Evolutionary conservation across 2,329 filamentous ascomycete species (phyloP).

Genomic region (Sporothrix schenckii): DNA sequence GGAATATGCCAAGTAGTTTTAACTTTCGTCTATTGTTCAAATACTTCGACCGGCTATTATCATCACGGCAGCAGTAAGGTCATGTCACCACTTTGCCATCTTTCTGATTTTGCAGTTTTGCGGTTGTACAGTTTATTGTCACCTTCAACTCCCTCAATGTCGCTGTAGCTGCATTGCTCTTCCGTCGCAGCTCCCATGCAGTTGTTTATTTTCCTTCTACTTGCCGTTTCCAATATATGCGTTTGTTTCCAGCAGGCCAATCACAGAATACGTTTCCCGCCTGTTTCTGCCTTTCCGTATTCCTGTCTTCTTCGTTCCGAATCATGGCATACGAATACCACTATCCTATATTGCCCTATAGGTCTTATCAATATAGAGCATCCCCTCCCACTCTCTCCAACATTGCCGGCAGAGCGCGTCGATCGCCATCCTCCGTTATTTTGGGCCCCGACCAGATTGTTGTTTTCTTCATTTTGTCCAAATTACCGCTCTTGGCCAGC

Average conservation of each 20-base stretch:
- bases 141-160: not conserved
- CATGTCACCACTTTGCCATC: not conserved
- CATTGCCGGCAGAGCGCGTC: constrained; percentile 2
- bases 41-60: constrained; percentile 1
- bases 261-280: constrained; percentile 20
- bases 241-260: not conserved
- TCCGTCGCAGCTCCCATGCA: not conserved
- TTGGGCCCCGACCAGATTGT: not conserved
- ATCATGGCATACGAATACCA: not conserved
- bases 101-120: not conserved
- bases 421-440: constrained; percentile 2
- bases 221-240: constrained; percentile 9
- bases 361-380: not conserved
- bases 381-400: not conserved
- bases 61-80: not conserved
- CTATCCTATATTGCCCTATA: not conserved
- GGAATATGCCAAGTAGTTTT: no score
- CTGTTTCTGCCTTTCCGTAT: not conserved
- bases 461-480: not conserved
- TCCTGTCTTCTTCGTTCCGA: not conserved
- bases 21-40: no score
- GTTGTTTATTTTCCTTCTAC: not conserved
- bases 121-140: not conserved
- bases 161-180: not conserved
- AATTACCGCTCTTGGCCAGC: not conserved